Conservation (phyloP, 2,329 filamentous ascomycete genomes). For the Penicillium sp. region DNA sequence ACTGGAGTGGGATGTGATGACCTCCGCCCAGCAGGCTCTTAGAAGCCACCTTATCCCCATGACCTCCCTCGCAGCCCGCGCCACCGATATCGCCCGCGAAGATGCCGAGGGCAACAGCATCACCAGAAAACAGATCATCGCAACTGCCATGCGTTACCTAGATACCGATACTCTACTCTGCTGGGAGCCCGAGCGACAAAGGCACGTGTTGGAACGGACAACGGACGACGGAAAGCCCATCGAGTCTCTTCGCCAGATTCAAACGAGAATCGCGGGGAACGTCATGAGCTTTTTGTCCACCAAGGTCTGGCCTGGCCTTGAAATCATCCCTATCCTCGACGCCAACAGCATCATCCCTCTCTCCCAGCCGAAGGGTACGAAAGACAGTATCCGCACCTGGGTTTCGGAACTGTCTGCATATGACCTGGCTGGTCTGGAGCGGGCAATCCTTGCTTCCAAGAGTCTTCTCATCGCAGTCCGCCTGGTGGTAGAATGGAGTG, state of each 20-base stretch:
- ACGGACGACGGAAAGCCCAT: slow-evolving; percentile 46
- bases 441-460: slow-evolving; percentile 81
- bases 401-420: slow-evolving; percentile 67
- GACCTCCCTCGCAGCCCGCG: slow-evolving; percentile 79
- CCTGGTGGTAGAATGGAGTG: slow-evolving; percentile 83
- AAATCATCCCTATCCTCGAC: slow-evolving; percentile 78
- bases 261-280: slow-evolving; percentile 66
- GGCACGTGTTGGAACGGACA: slow-evolving; percentile 49
- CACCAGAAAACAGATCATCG: slow-evolving; percentile 63
- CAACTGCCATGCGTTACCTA: slow-evolving; percentile 76
- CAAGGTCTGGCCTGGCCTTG: slow-evolving; percentile 78
- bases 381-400: slow-evolving; percentile 76
- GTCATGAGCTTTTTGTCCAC: slow-evolving; percentile 70
- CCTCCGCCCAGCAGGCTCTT: slow-evolving; percentile 77
- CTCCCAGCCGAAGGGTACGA: slow-evolving; percentile 71
- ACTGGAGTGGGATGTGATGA: slow-evolving; percentile 86
- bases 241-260: slow-evolving; percentile 67
- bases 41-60: slow-evolving; percentile 86
- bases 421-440: slow-evolving; percentile 83
- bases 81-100: slow-evolving; percentile 72
- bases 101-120: slow-evolving; percentile 54
- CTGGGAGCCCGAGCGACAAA: slow-evolving; percentile 66
- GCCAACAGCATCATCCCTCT: slow-evolving; percentile 71
- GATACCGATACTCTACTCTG: slow-evolving; percentile 90
- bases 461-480: slow-evolving; percentile 75